Conservation (phyloP, 768 basidiomycete species). For the Russula earlei region DNA sequence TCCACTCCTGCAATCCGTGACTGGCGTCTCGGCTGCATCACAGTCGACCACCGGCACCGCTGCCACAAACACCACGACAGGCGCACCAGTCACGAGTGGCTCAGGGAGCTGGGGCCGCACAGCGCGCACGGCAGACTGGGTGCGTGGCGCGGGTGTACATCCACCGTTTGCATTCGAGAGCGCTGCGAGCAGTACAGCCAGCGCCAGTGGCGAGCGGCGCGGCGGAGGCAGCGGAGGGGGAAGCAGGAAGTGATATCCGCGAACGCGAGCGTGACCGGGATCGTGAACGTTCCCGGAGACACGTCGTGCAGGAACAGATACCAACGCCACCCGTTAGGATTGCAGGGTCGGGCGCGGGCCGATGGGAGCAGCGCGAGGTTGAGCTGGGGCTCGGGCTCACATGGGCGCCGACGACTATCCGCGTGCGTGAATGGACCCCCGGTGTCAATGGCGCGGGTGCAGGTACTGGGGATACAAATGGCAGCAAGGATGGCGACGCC, state of each 20-base stretch:
- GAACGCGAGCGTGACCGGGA: conserved; percentile 13
- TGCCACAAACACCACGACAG: conserved; percentile 2
- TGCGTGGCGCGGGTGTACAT: conserved; percentile 17
- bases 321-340: neutral
- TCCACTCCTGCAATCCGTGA: conserved; percentile 2
- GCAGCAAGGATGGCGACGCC: conserved; percentile 10
- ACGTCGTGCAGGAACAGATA: neutral
- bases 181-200: conserved; percentile 12
- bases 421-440: conserved; percentile 19
- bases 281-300: conserved; percentile 11
- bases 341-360: neutral
- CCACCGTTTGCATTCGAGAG: conserved; percentile 21
- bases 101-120: conserved; percentile 16
- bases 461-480: neutral
- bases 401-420: conserved; percentile 20
- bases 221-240: neutral
- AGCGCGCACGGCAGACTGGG: conserved; percentile 13
- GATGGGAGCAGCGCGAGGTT: conserved; percentile 19
- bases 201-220: conserved; percentile 5
- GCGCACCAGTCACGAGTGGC: neutral
- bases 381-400: conserved; percentile 19
- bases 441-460: neutral
- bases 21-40: conserved; percentile 14
- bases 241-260: conserved; percentile 5
- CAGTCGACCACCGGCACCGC: conserved; percentile 14